phyloP scores from a whole-genome alignment of 176 grass and related monocot genomes.

The Bonia amplexicaulis region DNA sequence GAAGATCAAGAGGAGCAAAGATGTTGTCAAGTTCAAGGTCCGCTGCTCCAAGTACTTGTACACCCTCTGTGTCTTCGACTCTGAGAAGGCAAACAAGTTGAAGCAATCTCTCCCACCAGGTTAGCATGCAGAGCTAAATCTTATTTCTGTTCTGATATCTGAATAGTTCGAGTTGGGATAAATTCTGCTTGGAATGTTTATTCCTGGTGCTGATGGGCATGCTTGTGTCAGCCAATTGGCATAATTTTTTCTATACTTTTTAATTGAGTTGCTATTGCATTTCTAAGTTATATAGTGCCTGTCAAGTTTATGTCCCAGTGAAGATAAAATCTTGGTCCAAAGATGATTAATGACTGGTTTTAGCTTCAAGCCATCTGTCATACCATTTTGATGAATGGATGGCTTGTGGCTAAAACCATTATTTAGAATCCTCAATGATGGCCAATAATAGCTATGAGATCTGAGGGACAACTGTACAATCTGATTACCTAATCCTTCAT shows the following conservation, averaged over 20 bases:
- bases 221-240: not conserved
- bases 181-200: not conserved
- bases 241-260: not conserved
- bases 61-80: conserved; percentile 63
- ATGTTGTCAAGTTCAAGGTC: conserved; percentile 73
- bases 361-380: conserved; percentile 36
- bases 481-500: not conserved
- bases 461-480: conserved; percentile 34
- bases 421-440: conserved; percentile 35
- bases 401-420: conserved; percentile 46
- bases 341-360: conserved; percentile 50
- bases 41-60: conserved; percentile 71
- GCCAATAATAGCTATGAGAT: conserved; percentile 80
- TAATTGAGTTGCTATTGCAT: not conserved
- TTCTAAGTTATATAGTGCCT: not conserved
- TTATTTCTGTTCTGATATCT: not conserved
- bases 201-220: not conserved
- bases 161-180: not conserved
- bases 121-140: not conserved
- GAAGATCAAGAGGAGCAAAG: conserved; percentile 82
- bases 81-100: conserved; percentile 74
- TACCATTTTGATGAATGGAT: conserved; percentile 5
- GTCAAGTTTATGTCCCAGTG: conserved; percentile 33
- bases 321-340: conserved; percentile 47
- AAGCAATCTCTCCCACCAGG: conserved; percentile 75